Evolutionary conservation across 1,139 yeast genomes (phyloP), one percentile per base, ranked within the genome.

Genomic region (Yamadazyma songkhlaensis): DNA sequence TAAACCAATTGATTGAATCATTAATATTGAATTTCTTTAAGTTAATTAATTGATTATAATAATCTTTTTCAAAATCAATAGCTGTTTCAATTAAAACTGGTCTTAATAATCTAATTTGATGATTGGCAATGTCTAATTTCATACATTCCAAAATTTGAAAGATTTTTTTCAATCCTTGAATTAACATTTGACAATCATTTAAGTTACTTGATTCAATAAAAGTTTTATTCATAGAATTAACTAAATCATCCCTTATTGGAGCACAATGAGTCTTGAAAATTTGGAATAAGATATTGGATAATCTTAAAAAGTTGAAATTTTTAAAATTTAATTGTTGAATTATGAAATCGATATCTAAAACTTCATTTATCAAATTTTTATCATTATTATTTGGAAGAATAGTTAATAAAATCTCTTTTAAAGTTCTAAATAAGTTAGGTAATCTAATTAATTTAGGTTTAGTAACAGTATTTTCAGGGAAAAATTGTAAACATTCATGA

Each of bases 111-210:
- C 96, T 74, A 40, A 90, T 87, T 61, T 89, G 97, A 59, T 90
- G 96, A 60, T 90, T 90, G 13, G 97, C 96, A 39, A 89, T 95
- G 55, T 90, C 97, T 48, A 90, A 71, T 59, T 90, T 90, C 96
- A 90, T 89, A n/a, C 95, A 94, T 59, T 89, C 97, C 48, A 90
- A 67, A 42, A 90, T 85, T 46, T 86, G 85, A 58, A 90, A 88
- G 13, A 87, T 75, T 64, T 82, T 75, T 43, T 92, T 74, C 39
- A 90, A 66, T 2, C 95, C 96, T 36, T 81, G 87, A 31, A 87
- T 86, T 35, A 89, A 65, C 41, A 73, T 71, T 11, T 69, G 56
- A 9, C 81, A 77, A 14, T 81, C 73, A 45, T 68, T 65, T 24
- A 69, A 67, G n/a, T 61, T 57, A 44, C 77, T 77, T 15, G 95